Evolutionary conservation across 345 rosid genomes (phyloP).

Genomic region (rapeseed (Brassica napus)): Da-Ae NC_063434.1:8269001-8269500

Average conservation of each 20-base stretch:
- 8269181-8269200: constrained; percentile 96
- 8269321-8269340: not conserved
- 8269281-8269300: constrained; percentile 59
- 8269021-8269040: constrained; percentile 94
- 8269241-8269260: constrained; percentile 66
- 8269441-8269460: constrained; percentile 27
- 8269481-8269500: constrained; percentile 21
- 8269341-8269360: not conserved
- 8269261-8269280: constrained; percentile 38
- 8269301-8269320: constrained; percentile 45
- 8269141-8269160: constrained; percentile 7
- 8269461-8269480: constrained; percentile 30
- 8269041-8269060: not conserved
- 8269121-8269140: not conserved
- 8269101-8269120: not conserved
- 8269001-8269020: constrained; percentile 99
- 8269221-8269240: constrained; percentile 88
- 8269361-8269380: not conserved
- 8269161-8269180: constrained; percentile 72
- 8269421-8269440: constrained; percentile 7
- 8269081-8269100: not conserved
- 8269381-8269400: not conserved
- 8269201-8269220: constrained; percentile 96
- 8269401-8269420: constrained; percentile 37
- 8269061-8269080: not conserved